Percentiles rank a stretch among this genome's conserved stretches.
phyloP scores from a whole-genome alignment of 148 eudicot genomes.

The Suaeda aralocaspica region DNA sequence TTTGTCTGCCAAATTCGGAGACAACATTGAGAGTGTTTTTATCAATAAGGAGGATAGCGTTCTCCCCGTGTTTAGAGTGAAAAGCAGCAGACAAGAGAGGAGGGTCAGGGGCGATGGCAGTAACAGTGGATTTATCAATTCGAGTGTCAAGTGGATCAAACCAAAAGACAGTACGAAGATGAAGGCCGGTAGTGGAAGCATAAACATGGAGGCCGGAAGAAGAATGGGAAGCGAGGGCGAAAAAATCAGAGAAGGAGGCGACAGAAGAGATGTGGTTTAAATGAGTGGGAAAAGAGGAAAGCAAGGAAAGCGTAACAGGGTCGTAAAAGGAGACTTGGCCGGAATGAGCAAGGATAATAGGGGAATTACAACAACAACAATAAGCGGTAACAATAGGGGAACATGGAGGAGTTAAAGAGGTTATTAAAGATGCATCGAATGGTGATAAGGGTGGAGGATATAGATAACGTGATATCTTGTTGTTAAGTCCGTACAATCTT shows the following conservation, averaged over 20 bases:
- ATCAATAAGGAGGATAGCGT: constrained; percentile 49
- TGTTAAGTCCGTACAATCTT: constrained; percentile 46
- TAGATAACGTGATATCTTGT: constrained; percentile 33
- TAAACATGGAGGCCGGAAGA: constrained; percentile 64
- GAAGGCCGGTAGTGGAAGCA: constrained; percentile 16
- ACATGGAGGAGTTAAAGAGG: constrained; percentile 45
- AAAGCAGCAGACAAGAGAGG: constrained; percentile 42
- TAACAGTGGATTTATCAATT: constrained; percentile 50
- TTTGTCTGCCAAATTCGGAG: constrained; percentile 55
- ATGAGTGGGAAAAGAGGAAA: constrained; percentile 55
- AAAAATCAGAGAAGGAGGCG: constrained; percentile 26
- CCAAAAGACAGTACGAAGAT: constrained; percentile 51
- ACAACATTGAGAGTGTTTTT: constrained; percentile 33
- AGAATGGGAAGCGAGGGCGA: constrained; percentile 43
- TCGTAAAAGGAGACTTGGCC: constrained; percentile 62
- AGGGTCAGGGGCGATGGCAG: constrained; percentile 42
- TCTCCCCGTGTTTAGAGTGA: constrained; percentile 64
- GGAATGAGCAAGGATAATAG: constrained; percentile 58
- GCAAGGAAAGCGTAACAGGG: constrained; percentile 30
- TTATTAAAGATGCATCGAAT: constrained; percentile 42
- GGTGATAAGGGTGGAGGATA: constrained; percentile 43
- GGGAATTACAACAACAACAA: constrained; percentile 20
- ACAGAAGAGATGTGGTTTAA: constrained; percentile 43
- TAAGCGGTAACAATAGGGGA: constrained; percentile 43
- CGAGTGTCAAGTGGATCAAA: constrained; percentile 59